A percentile compares a stretch with the other conserved stretches of the same genome.
These are phyloP conservation scores for Mitragyna speciosa DNA, from an alignment of 257 asterid species.

Conservation along the genomic window DNA sequence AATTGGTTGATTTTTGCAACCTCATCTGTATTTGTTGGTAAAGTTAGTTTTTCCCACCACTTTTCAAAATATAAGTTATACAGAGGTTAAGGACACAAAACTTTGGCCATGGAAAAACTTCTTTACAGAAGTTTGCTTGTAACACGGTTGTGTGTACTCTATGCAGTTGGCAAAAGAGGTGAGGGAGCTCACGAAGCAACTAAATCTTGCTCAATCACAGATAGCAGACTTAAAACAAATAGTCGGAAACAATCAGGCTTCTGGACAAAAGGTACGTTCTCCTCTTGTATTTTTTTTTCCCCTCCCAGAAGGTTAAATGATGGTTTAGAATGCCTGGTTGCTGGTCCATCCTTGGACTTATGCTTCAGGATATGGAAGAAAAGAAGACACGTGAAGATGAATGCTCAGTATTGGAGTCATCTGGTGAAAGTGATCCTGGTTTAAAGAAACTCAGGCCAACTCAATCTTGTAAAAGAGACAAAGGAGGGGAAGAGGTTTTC, in stretches of 20 bases:
- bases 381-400: slow-evolving; percentile 28
- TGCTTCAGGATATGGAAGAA: slow-evolving; percentile 22
- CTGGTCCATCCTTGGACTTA: slow-evolving; percentile 13
- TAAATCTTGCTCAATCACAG: slow-evolving; percentile 73
- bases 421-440: slow-evolving; percentile 25
- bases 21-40: neutral
- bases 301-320: neutral
- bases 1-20: neutral
- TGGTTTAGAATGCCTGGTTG: neutral
- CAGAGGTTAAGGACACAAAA: neutral
- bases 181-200: slow-evolving; percentile 71
- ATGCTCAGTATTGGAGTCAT: slow-evolving; percentile 33
- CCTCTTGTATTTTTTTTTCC: neutral
- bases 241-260: slow-evolving; percentile 41
- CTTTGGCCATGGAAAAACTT: neutral
- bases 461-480: slow-evolving; percentile 18
- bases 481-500: slow-evolving; percentile 25
- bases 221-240: slow-evolving; percentile 54
- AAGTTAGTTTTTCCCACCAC: neutral
- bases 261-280: slow-evolving; percentile 29
- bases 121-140: neutral
- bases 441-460: neutral
- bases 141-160: slow-evolving; percentile 8
- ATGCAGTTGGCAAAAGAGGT: slow-evolving; percentile 92
- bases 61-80: neutral